These are phyloP conservation scores for Mercurialis annua DNA, from an alignment of 345 rosid species.

Conservation along the genomic window DNA sequence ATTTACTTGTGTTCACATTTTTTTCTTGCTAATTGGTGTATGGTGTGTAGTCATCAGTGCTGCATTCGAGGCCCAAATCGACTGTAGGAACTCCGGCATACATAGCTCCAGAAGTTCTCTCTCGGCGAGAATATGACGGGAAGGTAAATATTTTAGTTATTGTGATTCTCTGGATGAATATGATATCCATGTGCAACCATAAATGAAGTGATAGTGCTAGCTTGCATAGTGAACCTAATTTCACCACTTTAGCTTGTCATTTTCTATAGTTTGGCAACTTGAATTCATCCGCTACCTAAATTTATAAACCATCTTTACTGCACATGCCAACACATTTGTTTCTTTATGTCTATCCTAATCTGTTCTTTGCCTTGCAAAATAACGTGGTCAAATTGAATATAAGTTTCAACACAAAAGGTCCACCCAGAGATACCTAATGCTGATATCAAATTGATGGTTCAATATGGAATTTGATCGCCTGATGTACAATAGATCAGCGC, in stretches of 20 bases:
- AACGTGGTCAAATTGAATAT: too few species aligned
- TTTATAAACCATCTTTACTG: not conserved
- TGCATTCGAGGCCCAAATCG: slow-evolving; percentile 92
- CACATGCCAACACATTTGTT: slow-evolving; percentile 17
- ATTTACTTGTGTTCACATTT: not conserved
- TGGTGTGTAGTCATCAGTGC: slow-evolving; percentile 62
- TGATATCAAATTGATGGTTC: not conserved
- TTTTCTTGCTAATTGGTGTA: not conserved
- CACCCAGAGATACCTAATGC: not conserved
- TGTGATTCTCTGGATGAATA: not conserved
- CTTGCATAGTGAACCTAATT: slow-evolving; percentile 12
- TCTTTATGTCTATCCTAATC: too few species aligned
- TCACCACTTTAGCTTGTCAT: not conserved
- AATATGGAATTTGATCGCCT: not conserved
- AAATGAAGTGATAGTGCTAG: not conserved
- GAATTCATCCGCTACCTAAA: not conserved
- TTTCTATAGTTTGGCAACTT: slow-evolving; percentile 14
- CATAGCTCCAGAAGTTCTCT: slow-evolving; percentile 89
- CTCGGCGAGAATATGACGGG: slow-evolving; percentile 80
- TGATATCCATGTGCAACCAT: not conserved
- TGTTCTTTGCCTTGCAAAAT: too few species aligned
- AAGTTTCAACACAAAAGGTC: not conserved
- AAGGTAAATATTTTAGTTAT: slow-evolving; percentile 38
- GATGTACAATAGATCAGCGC: too few species aligned
- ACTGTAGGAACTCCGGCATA: slow-evolving; percentile 96